These are phyloP conservation scores for Pyricularia pennisetigena DNA, from an alignment of 2,329 filamentous ascomycete species.

Conservation along the genomic window DNA sequence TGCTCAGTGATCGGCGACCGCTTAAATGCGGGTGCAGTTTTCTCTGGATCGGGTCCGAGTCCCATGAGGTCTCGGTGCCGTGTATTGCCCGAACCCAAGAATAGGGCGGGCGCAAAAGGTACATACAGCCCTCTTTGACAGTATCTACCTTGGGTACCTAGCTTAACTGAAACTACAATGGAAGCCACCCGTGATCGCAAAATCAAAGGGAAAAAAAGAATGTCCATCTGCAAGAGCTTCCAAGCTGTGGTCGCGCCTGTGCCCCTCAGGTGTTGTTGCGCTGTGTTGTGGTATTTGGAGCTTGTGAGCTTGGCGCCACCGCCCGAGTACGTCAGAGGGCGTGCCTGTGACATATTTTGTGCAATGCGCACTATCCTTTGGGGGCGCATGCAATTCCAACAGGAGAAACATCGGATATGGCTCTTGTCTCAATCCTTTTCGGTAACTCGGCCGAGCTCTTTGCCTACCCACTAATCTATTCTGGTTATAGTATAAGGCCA, in stretches of 20 bases:
- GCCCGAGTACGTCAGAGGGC: neutral
- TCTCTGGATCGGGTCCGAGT: neutral
- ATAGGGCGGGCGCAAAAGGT: neutral
- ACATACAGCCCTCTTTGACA: neutral
- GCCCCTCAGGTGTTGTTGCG: neutral
- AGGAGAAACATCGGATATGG: neutral
- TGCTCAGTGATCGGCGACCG: neutral
- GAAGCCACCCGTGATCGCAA: neutral
- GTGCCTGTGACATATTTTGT: neutral
- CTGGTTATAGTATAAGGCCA: neutral
- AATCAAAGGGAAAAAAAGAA: neutral
- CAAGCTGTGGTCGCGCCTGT: neutral
- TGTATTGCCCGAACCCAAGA: neutral
- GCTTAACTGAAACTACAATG: neutral
- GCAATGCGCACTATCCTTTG: neutral
- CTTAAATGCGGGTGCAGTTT: neutral
- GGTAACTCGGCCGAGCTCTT: neutral
- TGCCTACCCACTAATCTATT: neutral
- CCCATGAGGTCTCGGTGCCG: neutral
- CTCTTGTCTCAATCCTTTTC: neutral
- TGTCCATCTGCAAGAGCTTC: neutral
- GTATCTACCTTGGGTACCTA: neutral
- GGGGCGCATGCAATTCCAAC: neutral
- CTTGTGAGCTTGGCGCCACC: neutral
- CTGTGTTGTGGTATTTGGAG: neutral